phyloP scores from a whole-genome alignment of 2,329 filamentous ascomycete species.

The Pseudodiploospora longispora region DNA sequence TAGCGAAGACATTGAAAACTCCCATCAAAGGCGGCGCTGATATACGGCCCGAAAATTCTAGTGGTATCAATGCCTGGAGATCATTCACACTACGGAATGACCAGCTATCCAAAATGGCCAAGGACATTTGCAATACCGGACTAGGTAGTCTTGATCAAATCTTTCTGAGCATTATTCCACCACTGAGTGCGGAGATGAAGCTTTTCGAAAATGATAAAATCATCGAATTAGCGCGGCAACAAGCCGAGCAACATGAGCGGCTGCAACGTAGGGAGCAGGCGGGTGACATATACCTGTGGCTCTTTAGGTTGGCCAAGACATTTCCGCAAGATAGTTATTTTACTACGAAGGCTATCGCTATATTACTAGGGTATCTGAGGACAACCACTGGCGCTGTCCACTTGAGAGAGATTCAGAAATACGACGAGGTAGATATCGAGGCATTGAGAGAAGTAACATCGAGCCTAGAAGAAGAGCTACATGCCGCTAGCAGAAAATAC shows the following conservation, averaged over 20 bases:
- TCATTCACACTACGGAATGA: background rate
- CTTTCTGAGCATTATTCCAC: background rate
- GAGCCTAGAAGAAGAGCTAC: no score
- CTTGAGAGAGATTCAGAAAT: no score
- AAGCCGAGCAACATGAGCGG: background rate
- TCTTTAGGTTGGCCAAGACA: no score
- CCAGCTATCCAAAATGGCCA: background rate
- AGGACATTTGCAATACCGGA: background rate
- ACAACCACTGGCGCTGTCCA: no score
- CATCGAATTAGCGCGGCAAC: background rate
- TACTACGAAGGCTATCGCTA: no score
- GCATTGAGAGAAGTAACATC: no score
- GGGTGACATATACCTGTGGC: no score
- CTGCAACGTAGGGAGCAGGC: background rate
- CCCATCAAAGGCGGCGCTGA: constrained; percentile 1
- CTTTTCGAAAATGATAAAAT: background rate
- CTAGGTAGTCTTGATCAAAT: background rate
- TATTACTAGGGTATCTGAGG: no score
- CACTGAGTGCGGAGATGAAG: background rate
- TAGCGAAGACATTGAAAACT: constrained; percentile 9
- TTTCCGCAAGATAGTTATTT: no score
- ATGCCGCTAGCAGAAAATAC: no score
- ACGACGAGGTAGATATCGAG: no score
- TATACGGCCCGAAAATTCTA: background rate
- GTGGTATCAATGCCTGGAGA: background rate